phyloP scores from a whole-genome alignment of 805 yeast genomes.

The Gaillardinia entomophila region DNA sequence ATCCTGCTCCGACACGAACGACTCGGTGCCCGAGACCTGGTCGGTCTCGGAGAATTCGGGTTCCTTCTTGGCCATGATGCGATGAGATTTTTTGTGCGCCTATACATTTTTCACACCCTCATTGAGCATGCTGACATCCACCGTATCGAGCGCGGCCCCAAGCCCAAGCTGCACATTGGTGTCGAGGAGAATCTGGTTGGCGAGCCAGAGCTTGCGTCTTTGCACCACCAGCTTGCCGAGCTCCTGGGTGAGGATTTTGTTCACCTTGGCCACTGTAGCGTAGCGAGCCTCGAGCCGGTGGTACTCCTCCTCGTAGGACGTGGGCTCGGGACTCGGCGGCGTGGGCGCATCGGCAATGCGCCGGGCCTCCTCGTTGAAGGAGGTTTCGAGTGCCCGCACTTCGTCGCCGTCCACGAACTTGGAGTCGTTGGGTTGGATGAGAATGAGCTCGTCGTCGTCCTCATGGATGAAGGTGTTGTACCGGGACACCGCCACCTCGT shows the following conservation, averaged over 20 bases:
- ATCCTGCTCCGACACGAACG: constrained; percentile 13
- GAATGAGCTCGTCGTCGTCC: constrained; percentile 10
- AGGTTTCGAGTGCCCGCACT: background rate
- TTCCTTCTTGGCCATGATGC: background rate
- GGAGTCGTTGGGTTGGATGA: background rate
- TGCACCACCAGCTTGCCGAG: constrained; percentile 18
- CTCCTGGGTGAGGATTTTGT: constrained; percentile 27
- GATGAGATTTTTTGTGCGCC: background rate
- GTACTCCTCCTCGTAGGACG: constrained; percentile 7
- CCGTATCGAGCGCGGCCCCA: background rate
- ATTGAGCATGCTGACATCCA: background rate
- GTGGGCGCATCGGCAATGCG: background rate
- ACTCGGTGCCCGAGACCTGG: constrained; percentile 17
- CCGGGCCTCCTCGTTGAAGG: background rate
- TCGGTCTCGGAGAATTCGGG: constrained; percentile 18
- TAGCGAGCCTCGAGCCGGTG: constrained; percentile 24
- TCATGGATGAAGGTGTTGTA: constrained; percentile 18
- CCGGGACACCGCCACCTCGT: constrained; percentile 26
- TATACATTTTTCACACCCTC: background rate
- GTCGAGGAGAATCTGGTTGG: constrained; percentile 39
- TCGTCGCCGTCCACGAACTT: background rate
- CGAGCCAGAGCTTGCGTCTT: constrained; percentile 33
- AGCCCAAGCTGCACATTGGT: constrained; percentile 35
- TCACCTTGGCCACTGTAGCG: constrained; percentile 33
- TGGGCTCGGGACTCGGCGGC: background rate